These are phyloP conservation scores for Albizia julibrissin DNA, from an alignment of 306 rosid species.

Conservation along the genomic window DNA sequence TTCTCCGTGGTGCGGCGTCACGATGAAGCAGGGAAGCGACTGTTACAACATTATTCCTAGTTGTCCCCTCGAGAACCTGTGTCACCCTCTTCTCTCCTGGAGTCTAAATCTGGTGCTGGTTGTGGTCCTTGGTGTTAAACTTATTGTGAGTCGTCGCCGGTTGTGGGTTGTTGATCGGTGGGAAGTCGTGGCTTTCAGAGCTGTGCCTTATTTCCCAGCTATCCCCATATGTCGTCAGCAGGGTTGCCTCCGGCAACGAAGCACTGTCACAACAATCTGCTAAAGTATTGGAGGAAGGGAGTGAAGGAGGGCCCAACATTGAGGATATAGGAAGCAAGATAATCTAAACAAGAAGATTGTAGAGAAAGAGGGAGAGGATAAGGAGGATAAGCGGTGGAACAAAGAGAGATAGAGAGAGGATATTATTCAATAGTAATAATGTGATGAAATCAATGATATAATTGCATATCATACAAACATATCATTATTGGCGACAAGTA, in stretches of 20 bases:
- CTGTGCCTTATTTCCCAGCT: too few species aligned
- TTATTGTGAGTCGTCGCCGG: too few species aligned
- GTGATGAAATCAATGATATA: background rate
- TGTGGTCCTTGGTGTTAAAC: too few species aligned
- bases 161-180: too few species aligned
- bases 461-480: background rate
- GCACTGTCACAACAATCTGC: constrained; percentile 50
- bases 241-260: constrained; percentile 40
- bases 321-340: constrained; percentile 32
- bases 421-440: background rate
- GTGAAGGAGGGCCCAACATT: constrained; percentile 36
- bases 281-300: constrained; percentile 42
- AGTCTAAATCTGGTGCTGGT: too few species aligned
- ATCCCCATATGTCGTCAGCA: too few species aligned
- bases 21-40: too few species aligned
- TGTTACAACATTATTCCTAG: too few species aligned
- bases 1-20: too few species aligned
- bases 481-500: background rate
- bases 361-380: background rate
- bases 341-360: constrained; percentile 26
- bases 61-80: too few species aligned
- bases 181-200: too few species aligned
- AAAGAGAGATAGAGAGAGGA: constrained; percentile 30
- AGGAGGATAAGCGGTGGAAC: constrained; percentile 47
- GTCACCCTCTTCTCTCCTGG: too few species aligned